Conservation (phyloP, 495 filamentous ascomycete species). For the Filosporella fistucella region DNA sequence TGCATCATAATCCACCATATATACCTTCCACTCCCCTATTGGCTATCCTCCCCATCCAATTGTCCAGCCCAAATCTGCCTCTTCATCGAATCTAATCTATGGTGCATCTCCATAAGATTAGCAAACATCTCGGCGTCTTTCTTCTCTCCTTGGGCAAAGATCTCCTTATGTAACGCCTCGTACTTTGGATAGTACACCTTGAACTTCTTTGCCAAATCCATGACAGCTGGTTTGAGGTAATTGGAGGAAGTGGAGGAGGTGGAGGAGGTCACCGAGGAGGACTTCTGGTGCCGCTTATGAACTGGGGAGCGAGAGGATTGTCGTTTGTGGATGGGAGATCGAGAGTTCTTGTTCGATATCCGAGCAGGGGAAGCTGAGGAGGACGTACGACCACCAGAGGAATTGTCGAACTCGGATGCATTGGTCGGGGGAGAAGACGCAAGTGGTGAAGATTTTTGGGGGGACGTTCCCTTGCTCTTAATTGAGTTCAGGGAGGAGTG, state of each 20-base stretch:
- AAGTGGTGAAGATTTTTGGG: conserved; percentile 67
- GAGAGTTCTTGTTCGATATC: conserved; percentile 16
- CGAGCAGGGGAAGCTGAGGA: conserved; percentile 16
- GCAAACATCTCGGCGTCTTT: conserved; percentile 53
- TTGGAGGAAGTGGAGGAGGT: conserved; percentile 25
- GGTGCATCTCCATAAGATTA: conserved; percentile 56
- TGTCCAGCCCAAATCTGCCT: conserved; percentile 45
- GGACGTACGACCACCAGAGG: conserved; percentile 21
- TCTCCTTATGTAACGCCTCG: conserved; percentile 52
- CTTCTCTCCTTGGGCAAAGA: conserved; percentile 45
- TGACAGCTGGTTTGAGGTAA: conserved; percentile 17
- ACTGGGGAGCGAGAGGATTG: conserved; percentile 16
- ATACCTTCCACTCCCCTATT: background rate
- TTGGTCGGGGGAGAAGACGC: conserved; percentile 74
- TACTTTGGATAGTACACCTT: conserved; percentile 52
- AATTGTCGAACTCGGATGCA: conserved; percentile 55
- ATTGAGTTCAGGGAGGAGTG: conserved; percentile 14
- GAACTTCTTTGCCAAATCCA: conserved; percentile 24
- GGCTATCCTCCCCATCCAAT: conserved; percentile 1
- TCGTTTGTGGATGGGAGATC: conserved; percentile 14
- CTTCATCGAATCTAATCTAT: conserved; percentile 58
- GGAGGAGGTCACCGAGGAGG: conserved; percentile 21
- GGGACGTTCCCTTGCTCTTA: conserved; percentile 26
- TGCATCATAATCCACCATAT: no score
- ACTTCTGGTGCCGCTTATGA: conserved; percentile 27